Evolutionary conservation across 768 basidiomycete genomes (phyloP).

Genomic region (Tephrocybe sp.): DNA sequence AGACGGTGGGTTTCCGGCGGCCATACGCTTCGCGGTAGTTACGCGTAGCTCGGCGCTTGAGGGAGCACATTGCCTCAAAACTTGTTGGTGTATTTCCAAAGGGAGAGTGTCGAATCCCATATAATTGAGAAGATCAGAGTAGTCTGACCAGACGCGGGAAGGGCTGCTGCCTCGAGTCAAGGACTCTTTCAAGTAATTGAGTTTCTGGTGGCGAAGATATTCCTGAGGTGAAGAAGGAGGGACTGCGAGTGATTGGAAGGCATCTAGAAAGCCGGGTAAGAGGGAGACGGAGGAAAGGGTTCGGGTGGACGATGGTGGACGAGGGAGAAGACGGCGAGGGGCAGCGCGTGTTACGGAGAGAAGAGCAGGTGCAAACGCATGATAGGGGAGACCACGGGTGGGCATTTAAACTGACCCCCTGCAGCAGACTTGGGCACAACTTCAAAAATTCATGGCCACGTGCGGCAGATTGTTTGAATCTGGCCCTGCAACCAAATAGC

Average conservation of each 20-base stretch:
- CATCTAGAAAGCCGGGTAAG: constrained; percentile 5
- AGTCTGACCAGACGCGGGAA: constrained; percentile 61
- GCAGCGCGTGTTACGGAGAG: constrained; percentile 16
- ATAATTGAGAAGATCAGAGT: constrained; percentile 52
- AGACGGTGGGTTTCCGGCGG: constrained; percentile 31
- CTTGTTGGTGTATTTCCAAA: constrained; percentile 62
- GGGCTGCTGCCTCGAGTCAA: constrained; percentile 37
- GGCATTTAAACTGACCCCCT: constrained; percentile 21
- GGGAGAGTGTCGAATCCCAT: constrained; percentile 52
- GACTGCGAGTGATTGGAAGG: neutral
- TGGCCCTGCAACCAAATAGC: constrained; percentile 16
- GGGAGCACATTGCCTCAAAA: constrained; percentile 65
- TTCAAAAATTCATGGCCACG: constrained; percentile 12
- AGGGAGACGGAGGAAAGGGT: constrained; percentile 12
- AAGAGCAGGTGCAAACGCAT: constrained; percentile 17
- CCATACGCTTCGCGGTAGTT: constrained; percentile 39
- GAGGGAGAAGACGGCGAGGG: constrained; percentile 2
- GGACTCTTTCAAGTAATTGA: constrained; percentile 28
- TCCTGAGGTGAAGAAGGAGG: constrained; percentile 10
- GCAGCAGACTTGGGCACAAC: neutral
- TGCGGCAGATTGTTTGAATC: constrained; percentile 2
- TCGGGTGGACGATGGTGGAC: constrained; percentile 13
- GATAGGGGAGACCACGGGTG: constrained; percentile 18
- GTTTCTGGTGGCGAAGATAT: constrained; percentile 14
- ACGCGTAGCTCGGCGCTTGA: constrained; percentile 43